phyloP scores from a whole-genome alignment of 768 basidiomycete species.

The Aureoboletus auriporus region DNA sequence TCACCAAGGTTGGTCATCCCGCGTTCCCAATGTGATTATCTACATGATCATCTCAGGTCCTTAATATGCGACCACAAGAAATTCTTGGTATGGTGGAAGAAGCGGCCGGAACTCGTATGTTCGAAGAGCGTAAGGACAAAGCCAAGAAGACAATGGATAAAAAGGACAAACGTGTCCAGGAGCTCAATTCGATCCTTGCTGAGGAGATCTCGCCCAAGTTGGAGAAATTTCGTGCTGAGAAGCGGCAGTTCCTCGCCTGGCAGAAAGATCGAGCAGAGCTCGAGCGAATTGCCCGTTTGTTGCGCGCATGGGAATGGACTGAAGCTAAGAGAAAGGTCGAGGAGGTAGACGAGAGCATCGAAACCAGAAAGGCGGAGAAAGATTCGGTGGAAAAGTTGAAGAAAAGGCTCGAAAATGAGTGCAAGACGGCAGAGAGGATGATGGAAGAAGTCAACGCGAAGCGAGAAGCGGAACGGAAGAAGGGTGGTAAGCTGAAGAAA shows the following conservation, averaged over 20 bases:
- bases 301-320: constrained; percentile 89
- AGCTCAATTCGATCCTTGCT: constrained; percentile 70
- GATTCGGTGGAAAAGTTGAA: constrained; percentile 43
- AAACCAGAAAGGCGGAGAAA: constrained; percentile 46
- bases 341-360: constrained; percentile 54
- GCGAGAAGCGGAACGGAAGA: constrained; percentile 83
- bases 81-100: constrained; percentile 99
- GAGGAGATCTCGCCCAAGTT: constrained; percentile 96
- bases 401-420: constrained; percentile 50
- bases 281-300: constrained; percentile 74
- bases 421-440: constrained; percentile 64
- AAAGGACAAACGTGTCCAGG: constrained; percentile 94
- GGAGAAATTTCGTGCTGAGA: constrained; percentile 85
- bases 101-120: constrained; percentile 98
- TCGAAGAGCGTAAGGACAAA: constrained; percentile 97
- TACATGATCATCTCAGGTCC: constrained; percentile 40
- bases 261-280: constrained; percentile 88
- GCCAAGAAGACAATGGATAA: constrained; percentile 94
- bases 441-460: constrained; percentile 62
- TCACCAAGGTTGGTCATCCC: constrained; percentile 72
- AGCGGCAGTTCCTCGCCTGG: constrained; percentile 82
- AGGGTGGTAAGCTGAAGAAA: constrained; percentile 88
- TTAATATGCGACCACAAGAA: constrained; percentile 98
- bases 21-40: background rate
- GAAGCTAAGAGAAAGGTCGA: constrained; percentile 50